Evolutionary conservation across 805 yeast genomes (phyloP).

Genomic region (Wickerhamiella occidentalis): DNA sequence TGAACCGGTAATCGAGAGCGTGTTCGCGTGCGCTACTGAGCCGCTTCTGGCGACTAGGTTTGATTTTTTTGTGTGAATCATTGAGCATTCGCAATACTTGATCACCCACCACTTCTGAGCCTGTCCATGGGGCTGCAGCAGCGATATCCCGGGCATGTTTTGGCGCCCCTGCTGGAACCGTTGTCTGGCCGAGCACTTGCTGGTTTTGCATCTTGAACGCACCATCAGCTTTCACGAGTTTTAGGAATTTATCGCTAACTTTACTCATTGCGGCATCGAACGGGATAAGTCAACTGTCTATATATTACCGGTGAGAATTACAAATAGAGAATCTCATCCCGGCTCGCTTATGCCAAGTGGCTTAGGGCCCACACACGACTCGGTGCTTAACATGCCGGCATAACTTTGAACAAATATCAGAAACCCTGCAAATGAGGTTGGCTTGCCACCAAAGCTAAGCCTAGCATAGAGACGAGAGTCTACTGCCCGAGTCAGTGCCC

Average conservation of each 20-base stretch:
- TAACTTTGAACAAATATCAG: too few relatives aligned
- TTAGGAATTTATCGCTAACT: slow-evolving; percentile 1
- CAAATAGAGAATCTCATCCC: not conserved
- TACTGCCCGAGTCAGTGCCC: too few relatives aligned
- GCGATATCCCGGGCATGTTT: slow-evolving; percentile 40
- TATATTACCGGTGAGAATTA: not conserved
- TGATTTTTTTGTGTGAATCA: slow-evolving; percentile 38
- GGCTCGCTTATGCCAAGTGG: not conserved
- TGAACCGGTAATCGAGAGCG: slow-evolving; percentile 50
- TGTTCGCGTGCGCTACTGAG: slow-evolving; percentile 51
- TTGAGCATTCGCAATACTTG: slow-evolving; percentile 42
- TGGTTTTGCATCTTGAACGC: slow-evolving; percentile 33
- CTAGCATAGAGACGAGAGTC: too few relatives aligned
- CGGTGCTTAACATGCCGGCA: too few relatives aligned
- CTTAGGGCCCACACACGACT: not conserved
- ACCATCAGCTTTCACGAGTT: slow-evolving; percentile 13
- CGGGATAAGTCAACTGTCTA: not conserved
- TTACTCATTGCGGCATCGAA: not conserved
- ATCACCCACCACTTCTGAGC: slow-evolving; percentile 39
- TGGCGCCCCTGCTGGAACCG: slow-evolving; percentile 35
- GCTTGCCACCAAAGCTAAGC: too few relatives aligned
- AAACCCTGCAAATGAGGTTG: too few relatives aligned
- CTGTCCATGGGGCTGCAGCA: slow-evolving; percentile 45
- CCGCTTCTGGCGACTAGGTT: slow-evolving; percentile 28
- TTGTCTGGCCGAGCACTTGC: slow-evolving; percentile 31